Percentiles rank a stretch among this genome's conserved stretches.
Conservation (phyloP, 192 early-diverging fungal species). For the Kappamyces sp. region DNA sequence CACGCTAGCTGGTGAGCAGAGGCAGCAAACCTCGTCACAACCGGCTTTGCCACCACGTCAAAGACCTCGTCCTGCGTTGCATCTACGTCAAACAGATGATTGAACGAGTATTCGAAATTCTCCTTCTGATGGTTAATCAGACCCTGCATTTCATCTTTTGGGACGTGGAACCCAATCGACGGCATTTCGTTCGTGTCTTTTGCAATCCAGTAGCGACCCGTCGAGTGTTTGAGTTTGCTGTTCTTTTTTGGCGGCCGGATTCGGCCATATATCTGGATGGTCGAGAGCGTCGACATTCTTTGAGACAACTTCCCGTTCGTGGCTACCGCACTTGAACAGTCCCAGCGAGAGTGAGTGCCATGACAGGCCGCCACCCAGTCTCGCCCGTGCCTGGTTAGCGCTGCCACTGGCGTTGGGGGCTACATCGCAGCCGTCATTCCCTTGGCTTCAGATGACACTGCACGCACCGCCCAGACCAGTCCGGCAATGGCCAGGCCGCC, state of each 20-base stretch:
- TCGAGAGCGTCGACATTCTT: conserved; percentile 14
- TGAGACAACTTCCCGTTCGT: no score
- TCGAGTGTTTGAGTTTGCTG: conserved; percentile 16
- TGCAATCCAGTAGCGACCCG: conserved; percentile 7
- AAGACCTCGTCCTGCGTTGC: conserved; percentile 56
- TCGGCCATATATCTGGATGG: conserved; percentile 49
- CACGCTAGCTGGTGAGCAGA: conserved; percentile 22
- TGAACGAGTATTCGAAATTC: conserved; percentile 47
- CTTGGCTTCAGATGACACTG: no score
- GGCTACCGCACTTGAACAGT: no score
- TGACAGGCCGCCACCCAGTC: no score
- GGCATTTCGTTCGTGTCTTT: conserved; percentile 3
- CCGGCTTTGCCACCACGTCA: conserved; percentile 54
- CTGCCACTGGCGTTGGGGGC: no score
- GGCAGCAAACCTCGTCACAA: conserved; percentile 40
- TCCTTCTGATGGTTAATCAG: conserved; percentile 54
- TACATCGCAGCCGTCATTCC: no score
- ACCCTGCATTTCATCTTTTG: conserved; percentile 43
- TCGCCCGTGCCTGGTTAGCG: no score
- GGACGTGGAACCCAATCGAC: conserved; percentile 43
- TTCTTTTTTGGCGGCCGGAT: conserved; percentile 33
- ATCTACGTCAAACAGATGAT: conserved; percentile 48
- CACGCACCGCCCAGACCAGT: no score
- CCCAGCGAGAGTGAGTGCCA: no score
- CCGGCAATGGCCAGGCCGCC: no score